Percentiles rank a stretch among this genome's conserved stretches.
These are phyloP conservation scores for Vachellia collinsii DNA, from an alignment of 306 rosid species.

Conservation along the genomic window DNA sequence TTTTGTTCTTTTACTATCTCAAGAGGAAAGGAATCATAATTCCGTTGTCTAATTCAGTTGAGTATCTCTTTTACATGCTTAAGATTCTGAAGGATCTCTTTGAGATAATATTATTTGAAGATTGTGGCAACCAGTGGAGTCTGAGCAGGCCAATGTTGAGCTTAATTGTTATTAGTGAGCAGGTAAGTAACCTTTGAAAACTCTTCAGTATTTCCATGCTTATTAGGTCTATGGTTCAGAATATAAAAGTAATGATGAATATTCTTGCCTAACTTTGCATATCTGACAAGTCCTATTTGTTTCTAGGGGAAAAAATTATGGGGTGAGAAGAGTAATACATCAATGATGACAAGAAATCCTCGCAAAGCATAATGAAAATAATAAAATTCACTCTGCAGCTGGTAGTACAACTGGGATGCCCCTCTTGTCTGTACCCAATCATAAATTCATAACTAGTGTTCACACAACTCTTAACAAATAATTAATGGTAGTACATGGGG, in stretches of 20 bases:
- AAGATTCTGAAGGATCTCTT: slow-evolving; percentile 89
- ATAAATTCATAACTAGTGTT: background rate
- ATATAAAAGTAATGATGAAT: background rate
- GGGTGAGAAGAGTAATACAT: background rate
- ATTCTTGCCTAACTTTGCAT: background rate
- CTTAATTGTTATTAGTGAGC: slow-evolving; percentile 85
- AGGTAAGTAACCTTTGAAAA: slow-evolving; percentile 52
- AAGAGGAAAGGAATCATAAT: background rate
- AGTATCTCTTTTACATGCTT: slow-evolving; percentile 38
- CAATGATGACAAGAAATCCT: background rate
- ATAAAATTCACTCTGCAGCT: background rate
- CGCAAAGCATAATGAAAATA: background rate
- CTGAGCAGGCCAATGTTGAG: slow-evolving; percentile 98
- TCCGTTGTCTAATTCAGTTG: slow-evolving; percentile 31
- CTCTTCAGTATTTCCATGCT: background rate
- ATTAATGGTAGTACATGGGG: background rate
- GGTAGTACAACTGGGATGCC: background rate
- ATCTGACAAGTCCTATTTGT: background rate
- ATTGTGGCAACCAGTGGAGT: slow-evolving; percentile 93
- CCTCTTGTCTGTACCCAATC: background rate
- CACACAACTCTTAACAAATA: background rate
- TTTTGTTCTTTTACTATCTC: slow-evolving; percentile 9
- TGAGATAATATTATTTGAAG: slow-evolving; percentile 91
- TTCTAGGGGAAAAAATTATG: background rate
- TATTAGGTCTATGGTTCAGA: background rate